These are phyloP conservation scores for Cymbopogon citratus DNA, from an alignment of 176 grass and related monocot species.

Conservation along the genomic window DNA sequence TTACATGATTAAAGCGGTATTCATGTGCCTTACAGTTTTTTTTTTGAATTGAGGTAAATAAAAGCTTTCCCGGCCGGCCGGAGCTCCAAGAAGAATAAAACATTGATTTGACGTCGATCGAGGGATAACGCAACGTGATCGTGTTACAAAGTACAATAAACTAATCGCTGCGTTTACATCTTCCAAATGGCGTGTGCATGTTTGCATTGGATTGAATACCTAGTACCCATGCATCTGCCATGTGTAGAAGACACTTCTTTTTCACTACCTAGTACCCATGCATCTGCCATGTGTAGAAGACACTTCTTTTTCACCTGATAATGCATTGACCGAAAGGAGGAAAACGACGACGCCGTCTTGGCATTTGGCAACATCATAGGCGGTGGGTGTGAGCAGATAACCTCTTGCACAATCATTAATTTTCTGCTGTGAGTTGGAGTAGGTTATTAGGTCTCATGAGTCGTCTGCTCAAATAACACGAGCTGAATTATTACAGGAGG, in stretches of 20 bases:
- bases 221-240: background rate
- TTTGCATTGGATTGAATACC: background rate
- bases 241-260: background rate
- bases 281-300: background rate
- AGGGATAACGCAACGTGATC: background rate
- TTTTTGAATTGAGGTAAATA: background rate
- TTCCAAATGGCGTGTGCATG: background rate
- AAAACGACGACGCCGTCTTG: background rate
- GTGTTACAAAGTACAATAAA: background rate
- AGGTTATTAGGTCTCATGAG: conserved; percentile 6
- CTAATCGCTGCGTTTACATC: background rate
- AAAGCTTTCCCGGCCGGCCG: background rate
- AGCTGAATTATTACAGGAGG: background rate
- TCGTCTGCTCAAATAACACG: background rate
- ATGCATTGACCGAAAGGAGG: conserved; percentile 36
- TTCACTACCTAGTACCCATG: conserved; percentile 6
- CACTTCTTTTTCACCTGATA: conserved; percentile 16
- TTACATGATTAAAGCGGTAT: no score
- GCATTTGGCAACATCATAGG: conserved; percentile 13
- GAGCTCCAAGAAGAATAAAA: background rate
- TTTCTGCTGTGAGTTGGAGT: background rate
- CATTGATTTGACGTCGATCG: background rate
- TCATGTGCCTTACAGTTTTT: background rate
- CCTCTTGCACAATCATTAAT: background rate
- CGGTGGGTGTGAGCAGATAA: background rate